phyloP scores from a whole-genome alignment of 371 early-diverging fungal species.

The Saksenaea oblongispora region DNA sequence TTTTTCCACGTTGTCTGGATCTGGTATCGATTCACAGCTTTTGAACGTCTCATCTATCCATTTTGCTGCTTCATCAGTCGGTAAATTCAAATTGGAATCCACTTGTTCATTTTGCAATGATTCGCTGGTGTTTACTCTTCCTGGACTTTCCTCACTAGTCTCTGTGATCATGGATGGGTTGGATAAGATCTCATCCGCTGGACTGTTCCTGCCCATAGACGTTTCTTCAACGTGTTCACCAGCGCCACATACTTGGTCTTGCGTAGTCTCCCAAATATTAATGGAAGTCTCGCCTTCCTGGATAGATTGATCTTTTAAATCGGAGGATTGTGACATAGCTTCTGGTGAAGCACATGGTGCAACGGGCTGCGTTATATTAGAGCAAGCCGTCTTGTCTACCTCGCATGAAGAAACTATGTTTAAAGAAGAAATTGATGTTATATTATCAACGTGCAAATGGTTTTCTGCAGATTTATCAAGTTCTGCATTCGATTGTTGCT shows the following conservation, averaged over 20 bases:
- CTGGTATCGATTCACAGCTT: not conserved
- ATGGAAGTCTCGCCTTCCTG: not conserved
- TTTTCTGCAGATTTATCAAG: not conserved
- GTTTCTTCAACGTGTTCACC: not conserved
- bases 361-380: not conserved
- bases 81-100: not conserved
- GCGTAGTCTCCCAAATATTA: not conserved
- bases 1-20: not conserved
- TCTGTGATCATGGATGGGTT: not conserved
- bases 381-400: not conserved
- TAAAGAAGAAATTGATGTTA: not conserved
- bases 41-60: not conserved
- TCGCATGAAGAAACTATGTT: not conserved
- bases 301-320: not conserved
- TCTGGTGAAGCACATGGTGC: not conserved
- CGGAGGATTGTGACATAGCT: not conserved
- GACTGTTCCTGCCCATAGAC: not conserved
- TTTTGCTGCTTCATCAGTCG: not conserved
- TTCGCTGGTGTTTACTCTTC: not conserved
- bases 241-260: no score
- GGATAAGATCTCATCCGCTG: not conserved
- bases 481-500: not conserved
- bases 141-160: not conserved
- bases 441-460: not conserved
- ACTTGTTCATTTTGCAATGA: not conserved